phyloP scores from a whole-genome alignment of 768 basidiomycete genomes.

The Lactarius psammicola region DNA sequence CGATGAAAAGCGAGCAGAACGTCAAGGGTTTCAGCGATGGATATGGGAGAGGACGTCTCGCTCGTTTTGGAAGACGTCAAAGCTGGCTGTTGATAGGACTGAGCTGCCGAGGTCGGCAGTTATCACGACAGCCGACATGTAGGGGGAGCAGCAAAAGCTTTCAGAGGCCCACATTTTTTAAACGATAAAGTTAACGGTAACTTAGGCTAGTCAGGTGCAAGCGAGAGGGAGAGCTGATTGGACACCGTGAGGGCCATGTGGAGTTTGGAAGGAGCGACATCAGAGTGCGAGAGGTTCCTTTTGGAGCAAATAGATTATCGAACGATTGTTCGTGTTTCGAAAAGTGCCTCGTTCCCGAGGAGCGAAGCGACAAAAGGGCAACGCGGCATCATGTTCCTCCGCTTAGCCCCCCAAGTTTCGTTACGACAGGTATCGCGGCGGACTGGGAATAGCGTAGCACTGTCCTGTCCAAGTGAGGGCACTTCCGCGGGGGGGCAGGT shows the following conservation, averaged over 20 bases:
- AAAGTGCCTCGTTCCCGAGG: neutral
- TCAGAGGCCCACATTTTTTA: neutral
- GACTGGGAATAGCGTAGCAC: too few relatives aligned
- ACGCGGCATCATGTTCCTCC: too few relatives aligned
- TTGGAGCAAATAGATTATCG: neutral
- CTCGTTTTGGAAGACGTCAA: constrained; percentile 42
- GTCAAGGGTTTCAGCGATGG: constrained; percentile 48
- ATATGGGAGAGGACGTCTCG: constrained; percentile 48
- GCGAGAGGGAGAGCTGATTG: neutral
- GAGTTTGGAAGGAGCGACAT: neutral
- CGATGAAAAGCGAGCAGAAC: constrained; percentile 46
- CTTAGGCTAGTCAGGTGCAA: neutral
- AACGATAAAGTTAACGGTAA: neutral
- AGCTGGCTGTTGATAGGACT: constrained; percentile 30
- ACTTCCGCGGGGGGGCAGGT: too few relatives aligned
- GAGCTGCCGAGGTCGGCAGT: neutral
- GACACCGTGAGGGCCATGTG: neutral
- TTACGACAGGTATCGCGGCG: too few relatives aligned
- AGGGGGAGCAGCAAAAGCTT: neutral
- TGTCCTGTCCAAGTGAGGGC: too few relatives aligned
- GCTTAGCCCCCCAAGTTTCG: too few relatives aligned
- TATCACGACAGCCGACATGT: too few relatives aligned
- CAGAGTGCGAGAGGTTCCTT: neutral
- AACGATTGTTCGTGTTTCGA: too few relatives aligned
- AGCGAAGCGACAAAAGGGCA: too few relatives aligned